Conservation (phyloP, 2,329 filamentous ascomycete genomes). For the Paecilomyces niveus region DNA sequence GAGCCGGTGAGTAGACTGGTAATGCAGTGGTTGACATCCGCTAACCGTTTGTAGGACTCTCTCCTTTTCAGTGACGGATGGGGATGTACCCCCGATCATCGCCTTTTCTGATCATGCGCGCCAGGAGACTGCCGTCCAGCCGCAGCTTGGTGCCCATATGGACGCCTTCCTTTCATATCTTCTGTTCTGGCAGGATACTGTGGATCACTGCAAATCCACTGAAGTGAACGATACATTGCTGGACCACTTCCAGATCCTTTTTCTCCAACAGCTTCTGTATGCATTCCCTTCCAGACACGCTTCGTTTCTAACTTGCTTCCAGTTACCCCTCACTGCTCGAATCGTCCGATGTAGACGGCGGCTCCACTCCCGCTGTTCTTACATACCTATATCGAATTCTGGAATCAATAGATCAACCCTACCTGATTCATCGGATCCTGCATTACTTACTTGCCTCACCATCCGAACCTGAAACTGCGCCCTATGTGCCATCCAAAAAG, state of each 20-base stretch:
- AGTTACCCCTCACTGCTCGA: slow-evolving; percentile 93
- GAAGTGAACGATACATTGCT: slow-evolving; percentile 90
- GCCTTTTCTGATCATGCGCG: slow-evolving; percentile 81
- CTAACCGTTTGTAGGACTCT: slow-evolving; percentile 54
- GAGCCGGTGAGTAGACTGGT: slow-evolving; percentile 42
- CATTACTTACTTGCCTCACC: slow-evolving; percentile 84
- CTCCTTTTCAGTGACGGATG: slow-evolving; percentile 68
- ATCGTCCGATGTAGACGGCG: slow-evolving; percentile 93
- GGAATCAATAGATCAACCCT: slow-evolving; percentile 83
- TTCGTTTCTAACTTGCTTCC: slow-evolving; percentile 4
- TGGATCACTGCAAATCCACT: slow-evolving; percentile 87
- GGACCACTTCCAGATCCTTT: slow-evolving; percentile 95
- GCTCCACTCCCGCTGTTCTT: slow-evolving; percentile 90
- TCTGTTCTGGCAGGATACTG: slow-evolving; percentile 94
- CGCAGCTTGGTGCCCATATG: slow-evolving; percentile 77
- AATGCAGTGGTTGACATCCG: not conserved
- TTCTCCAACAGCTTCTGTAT: slow-evolving; percentile 86
- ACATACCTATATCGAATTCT: slow-evolving; percentile 89
- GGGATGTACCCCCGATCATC: slow-evolving; percentile 68
- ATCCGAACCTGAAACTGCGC: slow-evolving; percentile 29
- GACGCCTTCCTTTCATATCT: slow-evolving; percentile 92
- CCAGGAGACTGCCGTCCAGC: slow-evolving; percentile 67
- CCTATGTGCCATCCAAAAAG: slow-evolving; percentile 49
- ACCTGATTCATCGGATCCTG: slow-evolving; percentile 88
- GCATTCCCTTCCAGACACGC: slow-evolving; percentile 21